phyloP scores from a whole-genome alignment of 257 asterid species.

The Solanum virginianum region DNA sequence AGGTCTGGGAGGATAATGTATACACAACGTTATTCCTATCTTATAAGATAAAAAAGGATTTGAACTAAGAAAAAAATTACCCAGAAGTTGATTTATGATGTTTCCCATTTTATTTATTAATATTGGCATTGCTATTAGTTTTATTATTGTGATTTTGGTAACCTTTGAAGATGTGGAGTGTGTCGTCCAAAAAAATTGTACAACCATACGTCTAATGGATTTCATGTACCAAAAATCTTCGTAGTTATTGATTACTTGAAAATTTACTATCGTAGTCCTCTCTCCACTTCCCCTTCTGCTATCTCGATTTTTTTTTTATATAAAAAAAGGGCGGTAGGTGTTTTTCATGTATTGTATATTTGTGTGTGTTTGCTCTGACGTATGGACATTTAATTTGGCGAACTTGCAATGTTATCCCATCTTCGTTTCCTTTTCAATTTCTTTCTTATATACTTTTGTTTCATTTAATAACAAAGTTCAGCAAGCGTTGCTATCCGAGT shows the following conservation, averaged over 20 bases:
- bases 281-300: no score
- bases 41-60: background rate
- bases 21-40: background rate
- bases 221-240: background rate
- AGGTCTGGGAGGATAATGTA: background rate
- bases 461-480: background rate
- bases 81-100: background rate
- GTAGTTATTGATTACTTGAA: no score
- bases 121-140: background rate
- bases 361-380: background rate
- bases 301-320: no score
- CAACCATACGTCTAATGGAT: background rate
- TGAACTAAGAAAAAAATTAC: background rate
- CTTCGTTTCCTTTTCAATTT: background rate
- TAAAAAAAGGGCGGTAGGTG: no score
- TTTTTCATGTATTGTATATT: background rate
- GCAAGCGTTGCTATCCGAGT: background rate
- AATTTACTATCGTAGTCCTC: no score
- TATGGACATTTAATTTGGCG: background rate
- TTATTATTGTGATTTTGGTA: background rate
- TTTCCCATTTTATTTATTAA: background rate
- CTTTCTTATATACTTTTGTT: background rate
- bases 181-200: background rate
- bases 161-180: background rate
- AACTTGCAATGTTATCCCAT: background rate